Base-by-base conservation (phyloP, 805 yeast genomes). In the Suhomyces canberraensis region DNA sequence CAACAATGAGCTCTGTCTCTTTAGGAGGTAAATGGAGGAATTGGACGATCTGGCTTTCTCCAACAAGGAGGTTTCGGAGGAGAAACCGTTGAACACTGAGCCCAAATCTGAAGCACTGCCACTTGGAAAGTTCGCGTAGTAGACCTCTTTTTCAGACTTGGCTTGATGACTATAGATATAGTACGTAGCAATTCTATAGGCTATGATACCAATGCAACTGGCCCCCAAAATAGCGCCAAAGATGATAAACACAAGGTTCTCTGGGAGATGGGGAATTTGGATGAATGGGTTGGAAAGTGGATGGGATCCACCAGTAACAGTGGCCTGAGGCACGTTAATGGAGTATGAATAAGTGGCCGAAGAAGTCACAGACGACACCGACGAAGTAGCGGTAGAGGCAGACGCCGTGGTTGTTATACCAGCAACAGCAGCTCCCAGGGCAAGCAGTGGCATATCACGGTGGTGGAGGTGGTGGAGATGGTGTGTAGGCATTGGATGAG, bases 161-260 rank as follows among this genome's bases (percentile, higher is more conserved):
- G 69, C 69, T 20, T 38, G 45, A 4, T 22, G 13, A 19, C 55
- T 52, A 9, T 61, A 56, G 7, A 48, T 47, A 8, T 58, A 14
- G 44, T 48, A 56, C 5, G 48, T 31, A 19, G 52, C 46, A 17
- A 61, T 31, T 27, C 61, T 45, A 33, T 47, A 52, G 4, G 45
- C 26, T 9, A 54, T 20, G 5, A 54, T 33, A 2, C 50, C 38
- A 7, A 61, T 16, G 1, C 58, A 40, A 3, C 42, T 30, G 7
- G 49, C 36, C 3, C 47, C 55, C 15, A 71, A 33, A 6, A 67
- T 47, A 0, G 60, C 55, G 4, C 75, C 77, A 5, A 68, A 54
- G 3, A 67, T 53, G 22, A 73, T 66, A 50, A 73, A 73, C 15
- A 73, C 66, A 11, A 73, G 49, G 16, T 69, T 67, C 13, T 54